These are phyloP conservation scores for Blastomyces percursus DNA, from an alignment of 2,329 filamentous ascomycete genomes.

Conservation along the genomic window DNA sequence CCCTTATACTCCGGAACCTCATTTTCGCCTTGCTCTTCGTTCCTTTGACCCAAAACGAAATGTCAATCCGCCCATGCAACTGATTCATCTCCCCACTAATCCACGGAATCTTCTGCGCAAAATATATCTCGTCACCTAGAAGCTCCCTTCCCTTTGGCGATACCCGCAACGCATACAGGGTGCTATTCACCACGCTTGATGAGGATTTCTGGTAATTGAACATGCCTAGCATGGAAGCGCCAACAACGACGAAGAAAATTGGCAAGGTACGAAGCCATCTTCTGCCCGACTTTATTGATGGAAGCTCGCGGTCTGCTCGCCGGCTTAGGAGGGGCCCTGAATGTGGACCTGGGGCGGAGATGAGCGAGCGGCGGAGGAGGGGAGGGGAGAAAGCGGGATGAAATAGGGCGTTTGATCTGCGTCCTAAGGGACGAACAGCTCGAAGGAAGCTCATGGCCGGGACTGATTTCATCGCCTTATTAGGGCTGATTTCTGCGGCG, in stretches of 20 bases:
- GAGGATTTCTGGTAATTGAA: slow-evolving; percentile 99
- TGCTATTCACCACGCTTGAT: slow-evolving; percentile 74
- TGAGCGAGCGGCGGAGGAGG: slow-evolving; percentile 33
- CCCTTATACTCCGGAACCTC: slow-evolving; percentile 67
- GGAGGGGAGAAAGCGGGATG: slow-evolving; percentile 3
- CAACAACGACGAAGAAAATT: slow-evolving; percentile 64
- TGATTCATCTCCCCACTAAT: slow-evolving; percentile 85
- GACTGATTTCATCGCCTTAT: background rate
- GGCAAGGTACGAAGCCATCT: slow-evolving; percentile 65
- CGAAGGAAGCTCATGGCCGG: slow-evolving; percentile 1
- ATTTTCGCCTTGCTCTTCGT: slow-evolving; percentile 60
- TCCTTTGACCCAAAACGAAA: slow-evolving; percentile 77
- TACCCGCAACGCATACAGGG: slow-evolving; percentile 83
- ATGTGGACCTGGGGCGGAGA: slow-evolving; percentile 41
- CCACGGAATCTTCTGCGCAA: slow-evolving; percentile 68
- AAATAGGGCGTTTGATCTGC: slow-evolving; percentile 5
- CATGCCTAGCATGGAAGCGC: slow-evolving; percentile 65
- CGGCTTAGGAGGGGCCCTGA: slow-evolving; percentile 43
- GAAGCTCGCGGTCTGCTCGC: slow-evolving; percentile 43
- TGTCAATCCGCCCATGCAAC: slow-evolving; percentile 80
- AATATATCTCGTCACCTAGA: slow-evolving; percentile 52
- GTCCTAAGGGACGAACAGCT: slow-evolving; percentile 15
- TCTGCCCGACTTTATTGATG: slow-evolving; percentile 37
- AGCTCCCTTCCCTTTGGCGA: slow-evolving; percentile 39
- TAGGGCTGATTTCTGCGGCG: background rate